Conservation (phyloP, 306 rosid species). For the Cucurbita maxima region DNA sequence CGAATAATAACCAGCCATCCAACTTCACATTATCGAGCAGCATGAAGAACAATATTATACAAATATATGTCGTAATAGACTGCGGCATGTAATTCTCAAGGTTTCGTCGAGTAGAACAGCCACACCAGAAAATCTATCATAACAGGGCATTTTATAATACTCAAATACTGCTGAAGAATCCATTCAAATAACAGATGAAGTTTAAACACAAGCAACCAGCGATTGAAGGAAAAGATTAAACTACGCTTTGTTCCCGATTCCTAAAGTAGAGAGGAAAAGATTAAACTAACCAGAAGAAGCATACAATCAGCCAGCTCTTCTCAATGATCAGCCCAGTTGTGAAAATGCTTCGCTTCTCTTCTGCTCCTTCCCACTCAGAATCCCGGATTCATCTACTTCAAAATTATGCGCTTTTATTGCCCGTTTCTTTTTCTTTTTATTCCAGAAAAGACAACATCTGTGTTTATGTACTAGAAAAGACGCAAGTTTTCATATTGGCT, state of each 20-base stretch:
- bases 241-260: background rate
- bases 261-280: background rate
- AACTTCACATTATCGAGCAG: conserved; percentile 1
- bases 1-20: background rate
- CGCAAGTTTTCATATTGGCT: background rate
- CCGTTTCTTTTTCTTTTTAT: background rate
- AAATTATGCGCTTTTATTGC: background rate
- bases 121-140: background rate
- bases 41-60: background rate
- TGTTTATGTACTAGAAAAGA: background rate
- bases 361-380: conserved; percentile 3
- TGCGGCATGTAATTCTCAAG: background rate
- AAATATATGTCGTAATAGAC: background rate
- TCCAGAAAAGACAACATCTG: conserved; percentile 1
- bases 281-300: background rate
- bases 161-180: background rate
- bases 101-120: background rate
- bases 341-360: background rate
- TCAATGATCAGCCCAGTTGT: conserved; percentile 10
- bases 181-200: background rate
- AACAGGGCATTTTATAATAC: background rate
- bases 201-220: background rate
- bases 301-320: background rate
- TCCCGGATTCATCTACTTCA: background rate
- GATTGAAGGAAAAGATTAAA: background rate